phyloP scores from a whole-genome alignment of 805 yeast genomes.

The Pichia exigua region DNA sequence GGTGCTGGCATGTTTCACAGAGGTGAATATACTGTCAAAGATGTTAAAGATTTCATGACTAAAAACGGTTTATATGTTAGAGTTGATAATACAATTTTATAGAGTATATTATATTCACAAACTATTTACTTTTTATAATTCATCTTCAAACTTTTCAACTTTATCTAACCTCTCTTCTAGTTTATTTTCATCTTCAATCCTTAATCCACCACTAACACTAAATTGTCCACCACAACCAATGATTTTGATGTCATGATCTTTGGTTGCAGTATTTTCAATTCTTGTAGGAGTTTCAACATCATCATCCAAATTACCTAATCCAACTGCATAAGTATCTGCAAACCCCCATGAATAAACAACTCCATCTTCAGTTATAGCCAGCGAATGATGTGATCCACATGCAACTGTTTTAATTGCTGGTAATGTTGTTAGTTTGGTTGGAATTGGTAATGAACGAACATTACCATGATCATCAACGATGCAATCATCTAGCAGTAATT shows the following conservation, averaged over 20 bases:
- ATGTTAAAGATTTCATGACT: conserved; percentile 66
- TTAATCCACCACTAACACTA: conserved; percentile 78
- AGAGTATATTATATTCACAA: neutral
- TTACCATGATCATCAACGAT: conserved; percentile 74
- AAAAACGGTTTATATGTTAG: conserved; percentile 65
- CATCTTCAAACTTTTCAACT: conserved; percentile 43
- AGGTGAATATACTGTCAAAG: conserved; percentile 79
- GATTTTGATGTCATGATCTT: conserved; percentile 56
- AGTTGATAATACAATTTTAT: conserved; percentile 34
- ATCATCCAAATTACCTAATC: conserved; percentile 77
- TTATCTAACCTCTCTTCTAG: conserved; percentile 43
- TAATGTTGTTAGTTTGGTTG: conserved; percentile 55
- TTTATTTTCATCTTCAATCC: conserved; percentile 44
- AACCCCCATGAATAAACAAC: conserved; percentile 94
- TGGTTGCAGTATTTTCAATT: conserved; percentile 90
- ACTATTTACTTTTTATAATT: neutral
- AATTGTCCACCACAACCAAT: conserved; percentile 98
- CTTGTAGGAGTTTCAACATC: conserved; percentile 86
- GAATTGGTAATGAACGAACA: conserved; percentile 78
- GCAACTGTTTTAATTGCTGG: conserved; percentile 57
- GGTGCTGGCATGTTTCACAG: conserved; percentile 99
- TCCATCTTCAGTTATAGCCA: conserved; percentile 82
- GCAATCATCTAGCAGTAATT: conserved; percentile 60
- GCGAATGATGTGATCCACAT: conserved; percentile 87
- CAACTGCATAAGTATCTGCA: conserved; percentile 94